These are phyloP conservation scores for Purshia tridentata DNA, from an alignment of 306 rosid genomes.

Conservation along the genomic window DNA sequence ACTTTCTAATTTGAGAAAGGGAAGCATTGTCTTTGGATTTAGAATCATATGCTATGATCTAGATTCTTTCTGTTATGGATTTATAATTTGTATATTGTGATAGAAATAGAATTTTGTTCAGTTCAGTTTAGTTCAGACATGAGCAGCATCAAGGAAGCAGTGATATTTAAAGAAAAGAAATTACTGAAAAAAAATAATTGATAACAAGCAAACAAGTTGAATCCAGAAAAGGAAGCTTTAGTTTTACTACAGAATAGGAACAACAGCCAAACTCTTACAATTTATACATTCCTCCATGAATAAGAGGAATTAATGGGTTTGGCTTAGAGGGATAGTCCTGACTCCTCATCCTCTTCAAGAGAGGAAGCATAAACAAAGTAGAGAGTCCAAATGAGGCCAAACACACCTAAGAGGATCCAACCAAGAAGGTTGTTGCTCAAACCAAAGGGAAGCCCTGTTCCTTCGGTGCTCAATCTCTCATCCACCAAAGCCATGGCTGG, in stretches of 20 bases:
- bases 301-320: not conserved
- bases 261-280: slow-evolving; percentile 19
- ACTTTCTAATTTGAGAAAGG: no score
- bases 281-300: slow-evolving; percentile 34
- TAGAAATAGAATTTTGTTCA: no score
- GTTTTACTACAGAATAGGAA: slow-evolving; percentile 28
- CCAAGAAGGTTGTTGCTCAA: slow-evolving; percentile 89
- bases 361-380: slow-evolving; percentile 52
- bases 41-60: no score
- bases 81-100: no score
- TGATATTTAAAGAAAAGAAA: not conserved
- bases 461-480: slow-evolving; percentile 91
- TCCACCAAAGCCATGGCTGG: slow-evolving; percentile 95
- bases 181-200: slow-evolving; percentile 5
- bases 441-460: slow-evolving; percentile 96
- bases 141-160: not conserved
- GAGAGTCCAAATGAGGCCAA: slow-evolving; percentile 71
- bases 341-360: slow-evolving; percentile 94
- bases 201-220: slow-evolving; percentile 23
- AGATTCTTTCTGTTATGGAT: no score
- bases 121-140: not conserved
- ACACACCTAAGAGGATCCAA: slow-evolving; percentile 77
- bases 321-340: slow-evolving; percentile 76
- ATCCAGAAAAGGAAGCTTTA: slow-evolving; percentile 17
- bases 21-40: no score